phyloP scores from a whole-genome alignment of 192 early-diverging fungal genomes.

The Geranomyces michiganensis region DNA sequence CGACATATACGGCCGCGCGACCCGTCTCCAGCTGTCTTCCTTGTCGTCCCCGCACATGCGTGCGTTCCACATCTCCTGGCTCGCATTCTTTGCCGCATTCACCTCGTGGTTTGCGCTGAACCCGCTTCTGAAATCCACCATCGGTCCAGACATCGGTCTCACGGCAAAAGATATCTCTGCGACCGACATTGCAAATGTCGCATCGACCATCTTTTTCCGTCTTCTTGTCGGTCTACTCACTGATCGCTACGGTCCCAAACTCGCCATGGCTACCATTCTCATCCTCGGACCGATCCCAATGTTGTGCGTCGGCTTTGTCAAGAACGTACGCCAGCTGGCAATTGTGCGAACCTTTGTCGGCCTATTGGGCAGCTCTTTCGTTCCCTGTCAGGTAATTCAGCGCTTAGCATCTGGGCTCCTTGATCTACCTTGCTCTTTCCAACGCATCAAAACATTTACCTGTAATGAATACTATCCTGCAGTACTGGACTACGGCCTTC shows the following conservation, averaged over 20 bases:
- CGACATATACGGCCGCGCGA: constrained; percentile 27
- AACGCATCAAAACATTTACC: too few relatives aligned
- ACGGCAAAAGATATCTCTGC: constrained; percentile 42
- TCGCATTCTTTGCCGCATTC: constrained; percentile 46
- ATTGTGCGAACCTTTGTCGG: constrained; percentile 59
- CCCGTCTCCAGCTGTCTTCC: constrained; percentile 15
- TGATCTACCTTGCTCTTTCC: too few relatives aligned
- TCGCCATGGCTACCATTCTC: constrained; percentile 59
- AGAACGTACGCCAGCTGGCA: constrained; percentile 51
- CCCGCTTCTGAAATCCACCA: constrained; percentile 56
- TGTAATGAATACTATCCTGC: too few relatives aligned
- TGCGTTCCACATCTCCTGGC: constrained; percentile 42
- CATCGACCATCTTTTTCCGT: constrained; percentile 64
- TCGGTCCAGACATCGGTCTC: constrained; percentile 57
- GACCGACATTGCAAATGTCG: constrained; percentile 55
- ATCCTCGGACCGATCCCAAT: constrained; percentile 58
- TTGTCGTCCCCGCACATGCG: constrained; percentile 37
- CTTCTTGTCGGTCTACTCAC: constrained; percentile 44
- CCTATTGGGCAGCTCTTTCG: constrained; percentile 66
- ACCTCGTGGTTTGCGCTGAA: constrained; percentile 66
- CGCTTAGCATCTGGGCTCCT: too few relatives aligned
- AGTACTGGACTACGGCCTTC: constrained; percentile 67
- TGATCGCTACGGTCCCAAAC: constrained; percentile 27
- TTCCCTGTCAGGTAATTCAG: constrained; percentile 67
- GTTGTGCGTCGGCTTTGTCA: constrained; percentile 48